phyloP scores from a whole-genome alignment of 2,329 filamentous ascomycete species.

The Neonectria faginata region DNA sequence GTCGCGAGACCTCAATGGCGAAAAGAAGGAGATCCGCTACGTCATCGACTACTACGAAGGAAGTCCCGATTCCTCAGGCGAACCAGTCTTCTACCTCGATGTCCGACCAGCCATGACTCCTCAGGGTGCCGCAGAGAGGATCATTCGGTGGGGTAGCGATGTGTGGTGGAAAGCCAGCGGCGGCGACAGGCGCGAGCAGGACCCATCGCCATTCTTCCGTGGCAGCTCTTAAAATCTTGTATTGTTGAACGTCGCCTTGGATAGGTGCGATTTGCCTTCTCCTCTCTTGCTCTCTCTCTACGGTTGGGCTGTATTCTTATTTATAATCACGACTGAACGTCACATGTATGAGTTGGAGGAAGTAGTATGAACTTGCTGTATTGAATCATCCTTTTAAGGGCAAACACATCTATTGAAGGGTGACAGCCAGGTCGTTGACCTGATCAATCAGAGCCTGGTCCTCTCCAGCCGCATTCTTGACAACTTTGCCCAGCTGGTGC shows the following conservation, averaged over 20 bases:
- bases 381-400: slow-evolving; percentile 26
- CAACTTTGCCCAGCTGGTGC: slow-evolving; percentile 68
- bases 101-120: slow-evolving; percentile 91
- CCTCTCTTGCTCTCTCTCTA: slow-evolving; percentile 41
- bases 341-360: slow-evolving; percentile 37
- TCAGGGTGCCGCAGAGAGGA: slow-evolving; percentile 80
- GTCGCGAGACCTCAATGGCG: slow-evolving; percentile 74
- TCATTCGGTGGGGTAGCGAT: slow-evolving; percentile 91
- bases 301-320: slow-evolving; percentile 42
- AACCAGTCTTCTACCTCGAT: slow-evolving; percentile 96
- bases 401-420: slow-evolving; percentile 32
- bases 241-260: slow-evolving; percentile 24
- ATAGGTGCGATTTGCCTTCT: slow-evolving; percentile 39
- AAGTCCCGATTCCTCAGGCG: slow-evolving; percentile 82
- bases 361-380: slow-evolving; percentile 33
- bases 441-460: slow-evolving; percentile 62
- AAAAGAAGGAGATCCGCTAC: slow-evolving; percentile 85
- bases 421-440: slow-evolving; percentile 58
- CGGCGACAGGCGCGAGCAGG: slow-evolving; percentile 68
- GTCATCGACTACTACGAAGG: slow-evolving; percentile 97
- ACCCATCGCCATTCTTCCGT: slow-evolving; percentile 52
- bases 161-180: slow-evolving; percentile 93
- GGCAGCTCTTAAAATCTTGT: slow-evolving; percentile 31
- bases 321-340: slow-evolving; percentile 45
- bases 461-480: slow-evolving; percentile 65